Conservation (phyloP, 2,329 filamentous ascomycete genomes). For the Fonsecaea nubica region DNA sequence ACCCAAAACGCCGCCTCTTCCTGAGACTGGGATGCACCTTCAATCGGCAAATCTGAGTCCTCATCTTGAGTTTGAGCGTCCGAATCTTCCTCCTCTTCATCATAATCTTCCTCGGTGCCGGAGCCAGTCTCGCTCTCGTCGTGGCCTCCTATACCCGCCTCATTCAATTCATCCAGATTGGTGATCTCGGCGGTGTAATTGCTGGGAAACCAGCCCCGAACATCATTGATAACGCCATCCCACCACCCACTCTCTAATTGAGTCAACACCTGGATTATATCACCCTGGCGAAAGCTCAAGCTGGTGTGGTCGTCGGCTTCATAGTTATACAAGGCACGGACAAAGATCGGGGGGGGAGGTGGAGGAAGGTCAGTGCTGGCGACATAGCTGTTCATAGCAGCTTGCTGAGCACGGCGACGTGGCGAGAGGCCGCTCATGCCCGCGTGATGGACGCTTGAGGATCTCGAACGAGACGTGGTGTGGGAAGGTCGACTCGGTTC, state of each 20-base stretch:
- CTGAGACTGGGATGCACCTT: slow-evolving; percentile 70
- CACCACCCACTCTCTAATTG: slow-evolving; percentile 99
- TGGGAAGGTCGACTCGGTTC: slow-evolving; percentile 39
- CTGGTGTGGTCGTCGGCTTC: slow-evolving; percentile 96
- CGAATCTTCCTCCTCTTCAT: slow-evolving; percentile 70
- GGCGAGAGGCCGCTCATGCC: slow-evolving; percentile 38
- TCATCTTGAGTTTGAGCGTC: slow-evolving; percentile 70
- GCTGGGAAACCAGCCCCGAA: slow-evolving; percentile 98
- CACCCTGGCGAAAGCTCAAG: slow-evolving; percentile 93
- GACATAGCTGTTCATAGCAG: slow-evolving; percentile 58
- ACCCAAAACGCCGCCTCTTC: slow-evolving; percentile 98
- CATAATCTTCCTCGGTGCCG: slow-evolving; percentile 66
- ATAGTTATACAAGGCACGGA: slow-evolving; percentile 96
- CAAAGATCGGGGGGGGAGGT: slow-evolving; percentile 70
- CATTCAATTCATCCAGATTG: slow-evolving; percentile 69
- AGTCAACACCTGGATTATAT: slow-evolving; percentile 97
- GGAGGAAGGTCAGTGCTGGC: slow-evolving; percentile 51
- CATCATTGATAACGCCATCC: slow-evolving; percentile 97
- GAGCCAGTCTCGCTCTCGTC: slow-evolving; percentile 61
- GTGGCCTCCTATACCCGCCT: slow-evolving; percentile 41
- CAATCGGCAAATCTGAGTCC: slow-evolving; percentile 68
- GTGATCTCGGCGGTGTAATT: slow-evolving; percentile 94
- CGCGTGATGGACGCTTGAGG: slow-evolving; percentile 22
- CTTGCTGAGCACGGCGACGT: slow-evolving; percentile 39
- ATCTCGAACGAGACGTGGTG: slow-evolving; percentile 21